phyloP scores from a whole-genome alignment of 768 basidiomycete genomes.

The Lanmaoa rubissima region DNA sequence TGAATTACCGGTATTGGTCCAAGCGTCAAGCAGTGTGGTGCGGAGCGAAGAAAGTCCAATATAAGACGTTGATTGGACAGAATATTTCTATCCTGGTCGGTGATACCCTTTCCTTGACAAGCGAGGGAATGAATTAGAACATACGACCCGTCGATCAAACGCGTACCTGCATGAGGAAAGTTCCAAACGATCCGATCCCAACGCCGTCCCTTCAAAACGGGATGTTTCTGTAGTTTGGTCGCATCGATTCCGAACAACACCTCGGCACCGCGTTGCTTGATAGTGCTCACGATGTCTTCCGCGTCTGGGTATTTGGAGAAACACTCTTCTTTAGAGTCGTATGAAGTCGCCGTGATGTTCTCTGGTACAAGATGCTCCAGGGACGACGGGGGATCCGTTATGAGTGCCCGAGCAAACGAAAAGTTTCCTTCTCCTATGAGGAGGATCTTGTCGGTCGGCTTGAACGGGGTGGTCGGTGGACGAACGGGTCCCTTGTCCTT shows the following conservation, averaged over 20 bases:
- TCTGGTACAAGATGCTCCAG: slow-evolving; percentile 53
- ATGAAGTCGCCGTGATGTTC: slow-evolving; percentile 84
- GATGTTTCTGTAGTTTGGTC: slow-evolving; percentile 62
- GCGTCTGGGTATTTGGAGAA: slow-evolving; percentile 83
- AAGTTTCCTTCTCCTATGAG: slow-evolving; percentile 95
- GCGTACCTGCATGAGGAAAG: slow-evolving; percentile 91
- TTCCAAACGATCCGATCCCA: slow-evolving; percentile 91
- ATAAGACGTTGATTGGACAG: slow-evolving; percentile 83
- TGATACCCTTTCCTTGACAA: slow-evolving; percentile 74
- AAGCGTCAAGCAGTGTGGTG: slow-evolving; percentile 52
- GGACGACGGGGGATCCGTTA: slow-evolving; percentile 43
- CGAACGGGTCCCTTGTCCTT: slow-evolving; percentile 37
- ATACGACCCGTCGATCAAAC: not conserved
- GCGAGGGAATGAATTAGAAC: not conserved
- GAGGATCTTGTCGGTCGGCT: slow-evolving; percentile 61
- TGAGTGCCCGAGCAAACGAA: slow-evolving; percentile 79
- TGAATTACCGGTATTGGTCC: slow-evolving; percentile 53
- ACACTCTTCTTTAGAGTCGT: slow-evolving; percentile 76
- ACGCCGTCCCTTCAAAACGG: slow-evolving; percentile 54
- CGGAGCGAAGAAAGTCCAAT: slow-evolving; percentile 78
- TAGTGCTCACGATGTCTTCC: slow-evolving; percentile 48
- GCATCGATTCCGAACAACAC: slow-evolving; percentile 86
- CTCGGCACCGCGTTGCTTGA: slow-evolving; percentile 59
- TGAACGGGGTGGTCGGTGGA: slow-evolving; percentile 63
- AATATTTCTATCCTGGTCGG: slow-evolving; percentile 92